phyloP scores from a whole-genome alignment of 2,329 filamentous ascomycete genomes.

The Aspergillus sp. region DNA sequence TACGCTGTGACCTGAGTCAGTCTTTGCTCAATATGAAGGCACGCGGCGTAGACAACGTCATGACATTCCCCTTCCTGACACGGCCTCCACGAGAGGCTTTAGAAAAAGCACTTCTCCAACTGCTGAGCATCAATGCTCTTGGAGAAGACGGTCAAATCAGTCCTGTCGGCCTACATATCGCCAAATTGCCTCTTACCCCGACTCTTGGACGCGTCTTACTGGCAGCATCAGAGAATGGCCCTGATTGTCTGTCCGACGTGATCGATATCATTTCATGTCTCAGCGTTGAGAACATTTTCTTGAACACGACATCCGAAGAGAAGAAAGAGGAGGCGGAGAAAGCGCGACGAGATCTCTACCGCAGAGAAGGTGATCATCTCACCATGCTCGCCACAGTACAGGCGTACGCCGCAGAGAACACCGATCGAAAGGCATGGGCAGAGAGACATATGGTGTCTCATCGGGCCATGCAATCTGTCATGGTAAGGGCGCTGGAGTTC shows the following conservation, averaged over 20 bases:
- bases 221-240: constrained; percentile 68
- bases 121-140: constrained; percentile 76
- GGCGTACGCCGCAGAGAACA: constrained; percentile 57
- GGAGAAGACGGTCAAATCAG: constrained; percentile 72
- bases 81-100: constrained; percentile 74
- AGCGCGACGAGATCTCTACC: constrained; percentile 56
- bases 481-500: constrained; percentile 39
- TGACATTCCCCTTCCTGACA: constrained; percentile 82
- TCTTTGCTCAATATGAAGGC: constrained; percentile 93
- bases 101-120: constrained; percentile 76
- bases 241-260: constrained; percentile 73
- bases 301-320: constrained; percentile 60
- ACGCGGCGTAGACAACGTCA: constrained; percentile 76
- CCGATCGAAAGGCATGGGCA: constrained; percentile 61
- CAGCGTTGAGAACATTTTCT: constrained; percentile 64
- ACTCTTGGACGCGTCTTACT: constrained; percentile 79
- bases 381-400: constrained; percentile 62
- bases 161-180: constrained; percentile 70
- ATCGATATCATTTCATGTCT: constrained; percentile 77
- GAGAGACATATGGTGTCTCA: constrained; percentile 60
- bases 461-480: constrained; percentile 64
- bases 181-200: constrained; percentile 78
- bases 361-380: constrained; percentile 63
- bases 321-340: constrained; percentile 58
- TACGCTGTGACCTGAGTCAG: constrained; percentile 83